Evolutionary conservation across 768 basidiomycete species (phyloP), one percentile per base, ranked within the genome.

Genomic region (Boletus barrowsii): DNA sequence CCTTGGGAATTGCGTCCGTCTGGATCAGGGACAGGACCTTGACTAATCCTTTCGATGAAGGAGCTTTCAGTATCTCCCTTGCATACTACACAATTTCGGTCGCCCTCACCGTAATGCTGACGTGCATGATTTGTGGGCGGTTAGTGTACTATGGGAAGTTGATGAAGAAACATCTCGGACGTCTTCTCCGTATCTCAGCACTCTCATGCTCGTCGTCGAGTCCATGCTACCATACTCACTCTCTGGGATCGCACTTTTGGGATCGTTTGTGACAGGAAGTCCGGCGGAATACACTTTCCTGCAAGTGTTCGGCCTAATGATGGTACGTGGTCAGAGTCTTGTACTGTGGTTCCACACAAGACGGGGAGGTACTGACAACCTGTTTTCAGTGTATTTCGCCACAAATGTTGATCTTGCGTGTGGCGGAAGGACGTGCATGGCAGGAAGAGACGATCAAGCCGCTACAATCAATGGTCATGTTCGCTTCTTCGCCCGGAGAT

Each of bases 331-430:
- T 3, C 22, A 22, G 22, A 22, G 22, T 22, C 20, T 41, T 5
- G n/a, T 1, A 14, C 22, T 5, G 37, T 18, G n/a, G 20, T 3
- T 18, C 14, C 14, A 10, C 36, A 15, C 24, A 22, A 13, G 33
- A 10, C 10, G 13, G 13, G 26, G n/a, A 22, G 3, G 3, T 22
- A 22, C 30, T 39, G 44, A 51, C 26, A 5, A 2, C 33, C 26
- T 1, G 26, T 33, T 45, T 47, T 20, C 35, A 64, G 61, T 45
- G 47, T 22, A 36, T 61, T 39, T 57, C 60, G n/a, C 41, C 58
- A 3, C 58, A 56, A 22, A 29, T 64, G 24, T 36, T 63, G 35
- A 63, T 63, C 20, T 45, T 62, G 13, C 29, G 40, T 10, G 39
- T 49, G 29, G 48, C 48, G 3, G 3, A 9, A 14, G 39, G 40